Conservation (phyloP, 2,329 filamentous ascomycete species). For the Trichoderma simmonsii region DNA sequence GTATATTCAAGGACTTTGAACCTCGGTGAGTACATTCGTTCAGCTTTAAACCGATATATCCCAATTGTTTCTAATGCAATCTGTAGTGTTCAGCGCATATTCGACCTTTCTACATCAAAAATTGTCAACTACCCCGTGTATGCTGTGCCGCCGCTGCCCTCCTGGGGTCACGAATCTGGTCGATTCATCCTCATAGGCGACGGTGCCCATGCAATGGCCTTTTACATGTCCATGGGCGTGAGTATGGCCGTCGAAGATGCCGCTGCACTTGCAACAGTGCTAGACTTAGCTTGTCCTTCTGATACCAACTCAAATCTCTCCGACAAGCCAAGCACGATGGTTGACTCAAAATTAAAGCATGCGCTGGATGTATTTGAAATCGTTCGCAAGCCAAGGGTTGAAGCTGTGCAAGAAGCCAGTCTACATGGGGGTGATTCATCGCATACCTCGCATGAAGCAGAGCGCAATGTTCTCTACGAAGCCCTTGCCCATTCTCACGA, state of each 20-base stretch:
- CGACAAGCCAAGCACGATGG: background rate
- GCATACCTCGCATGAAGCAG: constrained; percentile 5
- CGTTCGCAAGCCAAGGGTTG: constrained; percentile 16
- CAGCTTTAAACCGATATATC: background rate
- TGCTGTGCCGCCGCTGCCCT: constrained; percentile 19
- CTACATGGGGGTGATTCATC: constrained; percentile 19
- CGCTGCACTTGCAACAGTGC: constrained; percentile 18
- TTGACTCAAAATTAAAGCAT: background rate
- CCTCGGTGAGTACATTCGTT: background rate
- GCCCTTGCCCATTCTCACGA: constrained; percentile 11
- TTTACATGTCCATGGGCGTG: constrained; percentile 24
- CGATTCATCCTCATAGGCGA: constrained; percentile 22
- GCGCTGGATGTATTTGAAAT: constrained; percentile 18
- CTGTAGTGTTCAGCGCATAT: constrained; percentile 17
- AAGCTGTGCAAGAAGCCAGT: constrained; percentile 21
- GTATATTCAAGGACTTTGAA: constrained; percentile 16
- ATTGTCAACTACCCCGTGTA: constrained; percentile 23
- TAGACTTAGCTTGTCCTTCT: constrained; percentile 17
- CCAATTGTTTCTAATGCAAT: background rate
- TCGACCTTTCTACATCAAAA: constrained; percentile 15
- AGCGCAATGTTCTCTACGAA: constrained; percentile 18
- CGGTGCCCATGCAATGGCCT: constrained; percentile 24
- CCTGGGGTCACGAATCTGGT: constrained; percentile 19
- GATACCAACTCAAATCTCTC: background rate
- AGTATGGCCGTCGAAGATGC: constrained; percentile 24